Evolutionary conservation across 768 basidiomycete genomes (phyloP).

Genomic region (Kwoniella newhampshirensis): DNA sequence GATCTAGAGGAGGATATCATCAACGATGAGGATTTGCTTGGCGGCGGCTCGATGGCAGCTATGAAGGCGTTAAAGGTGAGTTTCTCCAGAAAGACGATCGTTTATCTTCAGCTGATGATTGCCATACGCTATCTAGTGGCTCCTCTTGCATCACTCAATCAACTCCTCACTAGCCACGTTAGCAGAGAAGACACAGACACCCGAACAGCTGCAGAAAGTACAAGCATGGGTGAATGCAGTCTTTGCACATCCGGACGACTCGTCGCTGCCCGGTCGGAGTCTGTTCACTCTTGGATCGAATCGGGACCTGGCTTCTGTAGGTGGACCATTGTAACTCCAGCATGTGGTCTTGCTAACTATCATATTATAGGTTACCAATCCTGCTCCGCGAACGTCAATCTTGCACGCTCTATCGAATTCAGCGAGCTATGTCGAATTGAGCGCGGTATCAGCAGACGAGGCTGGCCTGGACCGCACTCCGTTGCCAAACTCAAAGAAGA

Average conservation of each 20-base stretch:
- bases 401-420: conserved; percentile 32
- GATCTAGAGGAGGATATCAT: conserved; percentile 29
- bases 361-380: conserved; percentile 26
- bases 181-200: neutral
- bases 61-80: conserved; percentile 39
- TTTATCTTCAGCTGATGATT: conserved; percentile 7
- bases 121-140: conserved; percentile 30
- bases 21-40: conserved; percentile 26
- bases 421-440: neutral
- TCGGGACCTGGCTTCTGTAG: conserved; percentile 21
- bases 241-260: conserved; percentile 1
- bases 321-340: neutral
- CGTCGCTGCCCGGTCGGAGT: conserved; percentile 7
- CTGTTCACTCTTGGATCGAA: conserved; percentile 19
- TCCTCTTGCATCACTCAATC: conserved; percentile 29
- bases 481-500: conserved; percentile 2
- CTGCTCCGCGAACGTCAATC: conserved; percentile 39
- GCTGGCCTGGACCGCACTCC: neutral
- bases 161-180: conserved; percentile 27
- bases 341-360: neutral
- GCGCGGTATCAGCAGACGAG: neutral
- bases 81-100: neutral
- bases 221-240: conserved; percentile 21
- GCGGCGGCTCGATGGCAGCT: conserved; percentile 25
- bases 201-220: neutral